Evolutionary conservation across 208 protist genomes (phyloP).

Genomic region (Sergeia podlipaevii): DNA sequence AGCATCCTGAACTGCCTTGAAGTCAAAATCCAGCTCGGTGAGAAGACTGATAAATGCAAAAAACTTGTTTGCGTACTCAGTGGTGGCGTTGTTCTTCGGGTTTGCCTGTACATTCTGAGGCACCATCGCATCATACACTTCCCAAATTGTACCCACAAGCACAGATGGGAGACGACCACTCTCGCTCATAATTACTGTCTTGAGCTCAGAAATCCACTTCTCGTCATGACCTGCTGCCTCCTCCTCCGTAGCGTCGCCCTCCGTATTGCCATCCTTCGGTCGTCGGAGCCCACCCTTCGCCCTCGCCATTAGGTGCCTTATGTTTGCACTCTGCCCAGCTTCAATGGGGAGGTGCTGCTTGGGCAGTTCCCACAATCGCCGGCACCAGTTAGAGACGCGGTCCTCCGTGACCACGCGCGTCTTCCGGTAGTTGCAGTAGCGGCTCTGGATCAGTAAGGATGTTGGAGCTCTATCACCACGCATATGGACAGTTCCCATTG

Average conservation of each 20-base stretch:
- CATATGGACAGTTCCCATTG: no score
- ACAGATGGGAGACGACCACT: conserved; percentile 36
- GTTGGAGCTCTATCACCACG: no score
- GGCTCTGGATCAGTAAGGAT: no score
- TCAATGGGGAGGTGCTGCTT: background rate
- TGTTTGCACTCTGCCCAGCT: background rate
- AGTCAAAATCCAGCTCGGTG: conserved; percentile 51
- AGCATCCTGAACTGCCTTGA: conserved; percentile 29
- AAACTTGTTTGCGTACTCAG: conserved; percentile 24
- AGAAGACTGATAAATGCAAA: conserved; percentile 54
- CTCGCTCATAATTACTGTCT: conserved; percentile 33
- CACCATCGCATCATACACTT: conserved; percentile 63
- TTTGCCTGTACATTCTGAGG: conserved; percentile 25
- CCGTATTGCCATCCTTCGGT: background rate
- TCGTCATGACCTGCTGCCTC: background rate
- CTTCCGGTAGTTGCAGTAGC: background rate
- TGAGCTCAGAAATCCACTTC: conserved; percentile 18
- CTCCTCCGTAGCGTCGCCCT: background rate
- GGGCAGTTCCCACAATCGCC: conserved; percentile 55
- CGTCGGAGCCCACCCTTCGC: background rate
- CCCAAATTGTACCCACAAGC: conserved; percentile 67
- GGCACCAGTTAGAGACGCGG: conserved; percentile 64
- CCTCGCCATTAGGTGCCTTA: background rate
- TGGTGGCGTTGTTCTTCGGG: conserved; percentile 21
- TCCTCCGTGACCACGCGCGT: conserved; percentile 29